Evolutionary conservation across 1,284 basidiomycete species (phyloP).

Genomic region (Tremellales sp.): DNA sequence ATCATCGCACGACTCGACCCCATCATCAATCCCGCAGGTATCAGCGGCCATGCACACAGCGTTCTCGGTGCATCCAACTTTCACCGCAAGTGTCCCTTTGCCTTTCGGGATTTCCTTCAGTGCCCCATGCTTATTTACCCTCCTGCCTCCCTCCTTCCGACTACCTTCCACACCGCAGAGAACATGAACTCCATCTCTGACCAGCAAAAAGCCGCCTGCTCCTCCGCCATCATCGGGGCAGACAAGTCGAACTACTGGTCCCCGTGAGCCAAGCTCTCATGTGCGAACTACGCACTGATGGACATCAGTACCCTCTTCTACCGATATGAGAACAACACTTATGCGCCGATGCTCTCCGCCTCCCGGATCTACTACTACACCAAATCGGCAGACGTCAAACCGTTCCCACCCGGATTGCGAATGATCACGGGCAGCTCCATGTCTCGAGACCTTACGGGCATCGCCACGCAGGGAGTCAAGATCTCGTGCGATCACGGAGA

Average conservation of each 20-base stretch:
- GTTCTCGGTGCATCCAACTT: conserved; percentile 41
- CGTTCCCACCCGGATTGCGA: conserved; percentile 43
- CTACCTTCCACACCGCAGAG: conserved; percentile 8
- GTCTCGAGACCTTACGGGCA: conserved; percentile 17
- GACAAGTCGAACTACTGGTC: conserved; percentile 47
- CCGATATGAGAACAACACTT: conserved; percentile 25
- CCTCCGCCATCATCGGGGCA: conserved; percentile 26
- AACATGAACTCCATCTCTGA: conserved; percentile 21
- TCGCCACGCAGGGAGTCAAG: conserved; percentile 19
- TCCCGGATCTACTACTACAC: conserved; percentile 44
- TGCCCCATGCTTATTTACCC: neutral
- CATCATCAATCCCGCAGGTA: conserved; percentile 43
- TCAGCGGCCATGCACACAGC: conserved; percentile 46
- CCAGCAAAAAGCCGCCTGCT: conserved; percentile 31
- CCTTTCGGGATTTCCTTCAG: neutral
- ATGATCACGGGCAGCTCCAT: conserved; percentile 38
- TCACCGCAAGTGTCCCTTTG: conserved; percentile 22
- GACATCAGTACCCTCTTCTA: conserved; percentile 24
- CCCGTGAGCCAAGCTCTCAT: conserved; percentile 20
- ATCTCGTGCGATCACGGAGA: conserved; percentile 30
- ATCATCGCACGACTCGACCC: conserved; percentile 46
- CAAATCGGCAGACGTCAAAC: conserved; percentile 29
- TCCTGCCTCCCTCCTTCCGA: neutral
- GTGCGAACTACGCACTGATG: neutral
- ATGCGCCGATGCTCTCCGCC: conserved; percentile 26